Evolutionary conservation across 208 protist species (phyloP).

Genomic region (Crithidia brevicula): DNA sequence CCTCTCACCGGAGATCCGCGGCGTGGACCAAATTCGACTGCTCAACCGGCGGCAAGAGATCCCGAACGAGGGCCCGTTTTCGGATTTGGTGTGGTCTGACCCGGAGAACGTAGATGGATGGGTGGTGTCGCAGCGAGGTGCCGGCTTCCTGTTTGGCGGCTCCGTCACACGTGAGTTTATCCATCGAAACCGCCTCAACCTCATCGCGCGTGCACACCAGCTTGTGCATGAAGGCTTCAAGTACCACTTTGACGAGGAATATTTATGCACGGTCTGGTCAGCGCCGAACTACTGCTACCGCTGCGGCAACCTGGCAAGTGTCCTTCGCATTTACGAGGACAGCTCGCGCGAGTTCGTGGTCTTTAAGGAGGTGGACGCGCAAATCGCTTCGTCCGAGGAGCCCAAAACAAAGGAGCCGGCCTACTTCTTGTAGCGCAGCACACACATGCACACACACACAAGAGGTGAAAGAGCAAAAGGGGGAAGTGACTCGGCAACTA

Average conservation of each 20-base stretch:
- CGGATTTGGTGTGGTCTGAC: conserved; percentile 92
- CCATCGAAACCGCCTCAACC: conserved; percentile 79
- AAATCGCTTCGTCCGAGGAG: conserved; percentile 40
- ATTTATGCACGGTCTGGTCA: conserved; percentile 96
- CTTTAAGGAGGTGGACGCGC: conserved; percentile 78
- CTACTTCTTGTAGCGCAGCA: conserved; percentile 79
- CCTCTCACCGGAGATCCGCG: conserved; percentile 95
- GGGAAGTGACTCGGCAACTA: too few relatives aligned
- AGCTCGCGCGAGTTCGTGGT: conserved; percentile 85
- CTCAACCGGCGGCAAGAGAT: conserved; percentile 88
- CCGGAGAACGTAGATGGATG: conserved; percentile 86
- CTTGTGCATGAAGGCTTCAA: conserved; percentile 92
- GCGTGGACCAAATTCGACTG: conserved; percentile 85
- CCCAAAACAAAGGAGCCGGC: conserved; percentile 48
- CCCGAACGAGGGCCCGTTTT: conserved; percentile 85
- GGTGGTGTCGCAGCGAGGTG: conserved; percentile 81
- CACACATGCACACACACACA: too few relatives aligned
- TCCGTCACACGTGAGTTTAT: conserved; percentile 82
- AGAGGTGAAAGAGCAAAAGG: too few relatives aligned
- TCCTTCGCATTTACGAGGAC: conserved; percentile 93
- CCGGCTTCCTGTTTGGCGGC: conserved; percentile 87
- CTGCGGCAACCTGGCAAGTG: conserved; percentile 95
- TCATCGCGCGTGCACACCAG: conserved; percentile 91
- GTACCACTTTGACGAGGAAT: conserved; percentile 89
- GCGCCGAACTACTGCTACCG: conserved; percentile 99